Evolutionary conservation across 2,329 filamentous ascomycete genomes (phyloP), one percentile per base, ranked within the genome.

Genomic region (Aspergillus calidoustus): DNA sequence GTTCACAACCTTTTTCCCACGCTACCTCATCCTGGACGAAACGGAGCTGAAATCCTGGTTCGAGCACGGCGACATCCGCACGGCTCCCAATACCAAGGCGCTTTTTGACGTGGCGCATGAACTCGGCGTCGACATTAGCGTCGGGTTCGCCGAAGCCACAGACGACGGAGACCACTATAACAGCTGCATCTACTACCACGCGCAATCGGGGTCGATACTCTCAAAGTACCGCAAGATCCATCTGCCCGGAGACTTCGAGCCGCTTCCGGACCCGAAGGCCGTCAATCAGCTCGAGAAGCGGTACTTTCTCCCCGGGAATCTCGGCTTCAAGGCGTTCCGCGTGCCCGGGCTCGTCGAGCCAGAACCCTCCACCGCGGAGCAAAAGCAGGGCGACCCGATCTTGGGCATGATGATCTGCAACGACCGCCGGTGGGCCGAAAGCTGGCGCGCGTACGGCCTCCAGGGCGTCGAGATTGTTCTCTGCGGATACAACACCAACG

Each of bases 1-100:
- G 11, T 77, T 86, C 13, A 85, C 83, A 0, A 86, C 84, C 0
- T 86, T 87, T 76, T 86, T 86, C 69, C 84, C 84, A 0, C 79
- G 82, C 5, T 79, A 83, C 65, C 71, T 85, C 48, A 79, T 84
- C 61, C 70, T 78, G 8, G 78, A 82, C 59, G 70, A 75, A 25
- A 69, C 72, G 15, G 77, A 83, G 46, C 72, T 86, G 13, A 81
- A 81, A 51, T 66, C 69, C 7, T 85, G 81, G 73, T 86, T 86
- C 66, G 84, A 86, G 66, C 76, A 78, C 59, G 79, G 79, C 44
- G 77, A 80, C 34, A 72, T 74, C 59, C 71, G 70, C 28, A 70
- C 77, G 7, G 76, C 81, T 1, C 72, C 80, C 2, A 79, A 82
- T 64, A 77, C 81, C 11, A 79, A 80, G 62, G 77, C 81, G 0